These are phyloP conservation scores for Apiotrichum mycotoxinovorans DNA, from an alignment of 1,284 basidiomycete genomes.

Conservation along the genomic window DNA sequence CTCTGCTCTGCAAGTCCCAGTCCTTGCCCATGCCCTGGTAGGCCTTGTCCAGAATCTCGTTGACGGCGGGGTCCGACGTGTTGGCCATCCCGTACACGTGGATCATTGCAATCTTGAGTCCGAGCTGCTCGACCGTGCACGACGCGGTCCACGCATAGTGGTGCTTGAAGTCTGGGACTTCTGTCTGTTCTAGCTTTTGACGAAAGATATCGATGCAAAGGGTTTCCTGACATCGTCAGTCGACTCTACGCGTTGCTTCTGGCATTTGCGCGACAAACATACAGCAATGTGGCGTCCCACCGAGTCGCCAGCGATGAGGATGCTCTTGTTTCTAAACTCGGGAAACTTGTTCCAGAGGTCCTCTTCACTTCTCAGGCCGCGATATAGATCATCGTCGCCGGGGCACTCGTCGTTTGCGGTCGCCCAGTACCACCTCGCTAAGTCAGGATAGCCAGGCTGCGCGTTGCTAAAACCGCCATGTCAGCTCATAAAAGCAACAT, in stretches of 20 bases:
- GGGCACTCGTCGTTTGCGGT: neutral
- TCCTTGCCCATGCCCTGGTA: conserved; percentile 2
- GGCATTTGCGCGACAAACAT: too few relatives aligned
- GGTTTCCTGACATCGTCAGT: neutral
- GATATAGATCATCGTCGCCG: neutral
- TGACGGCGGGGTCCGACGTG: conserved; percentile 2
- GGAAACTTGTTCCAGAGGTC: neutral
- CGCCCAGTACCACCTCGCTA: neutral
- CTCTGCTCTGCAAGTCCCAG: conserved; percentile 7
- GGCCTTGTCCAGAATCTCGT: conserved; percentile 6
- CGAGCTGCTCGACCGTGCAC: neutral
- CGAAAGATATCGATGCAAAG: neutral
- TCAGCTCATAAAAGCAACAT: too few relatives aligned
- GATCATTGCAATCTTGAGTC: neutral
- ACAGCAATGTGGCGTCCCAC: conserved; percentile 4
- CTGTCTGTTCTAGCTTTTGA: neutral
- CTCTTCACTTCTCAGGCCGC: neutral
- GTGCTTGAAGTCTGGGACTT: neutral
- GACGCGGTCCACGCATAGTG: conserved; percentile 4
- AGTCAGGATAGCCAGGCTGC: neutral
- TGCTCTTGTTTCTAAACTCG: conserved; percentile 5
- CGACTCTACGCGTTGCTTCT: too few relatives aligned
- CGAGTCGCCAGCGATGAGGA: conserved; percentile 4
- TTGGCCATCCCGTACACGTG: conserved; percentile 9
- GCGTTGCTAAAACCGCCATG: too few relatives aligned